A percentile compares a stretch with the other conserved stretches of the same genome.
Conservation (phyloP, 495 filamentous ascomycete species). For the Hyaloscypha hepaticicola region DNA sequence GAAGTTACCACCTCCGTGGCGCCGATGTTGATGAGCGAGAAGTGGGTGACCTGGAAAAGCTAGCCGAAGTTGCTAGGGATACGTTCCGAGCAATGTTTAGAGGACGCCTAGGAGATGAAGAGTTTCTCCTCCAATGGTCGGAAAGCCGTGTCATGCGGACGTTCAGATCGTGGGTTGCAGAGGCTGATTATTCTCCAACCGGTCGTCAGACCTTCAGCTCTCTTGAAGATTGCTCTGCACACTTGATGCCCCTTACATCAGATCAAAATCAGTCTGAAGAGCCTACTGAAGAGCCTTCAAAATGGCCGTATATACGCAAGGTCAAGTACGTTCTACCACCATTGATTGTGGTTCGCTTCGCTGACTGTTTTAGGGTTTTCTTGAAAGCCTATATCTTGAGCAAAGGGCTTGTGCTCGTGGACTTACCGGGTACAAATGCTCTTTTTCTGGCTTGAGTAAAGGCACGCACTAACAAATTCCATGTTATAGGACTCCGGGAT, state of each 20-base stretch:
- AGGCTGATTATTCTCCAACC: neutral
- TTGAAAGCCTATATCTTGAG: constrained; percentile 17
- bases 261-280: constrained; percentile 3
- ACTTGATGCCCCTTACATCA: constrained; percentile 9
- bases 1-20: constrained; percentile 30
- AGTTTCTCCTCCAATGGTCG: constrained; percentile 7
- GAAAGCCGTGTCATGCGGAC: neutral
- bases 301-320: constrained; percentile 23
- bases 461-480: neutral
- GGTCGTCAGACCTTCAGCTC: neutral
- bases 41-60: neutral
- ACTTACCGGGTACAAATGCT: constrained; percentile 13
- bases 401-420: constrained; percentile 18
- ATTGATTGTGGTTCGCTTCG: neutral
- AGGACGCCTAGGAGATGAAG: constrained; percentile 8
- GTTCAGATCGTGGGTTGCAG: constrained; percentile 6
- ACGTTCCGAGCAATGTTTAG: constrained; percentile 18
- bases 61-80: constrained; percentile 8
- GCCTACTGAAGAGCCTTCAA: neutral
- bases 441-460: neutral
- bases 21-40: constrained; percentile 2
- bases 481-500: constrained; percentile 12
- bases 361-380: constrained; percentile 14
- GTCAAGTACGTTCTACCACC: constrained; percentile 10
- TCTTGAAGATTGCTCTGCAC: constrained; percentile 5